Percentiles rank a stretch among this genome's conserved stretches.
Evolutionary conservation across 371 early-diverging fungal species (phyloP).

Genomic region (Zopfochytrium polystomum): DNA sequence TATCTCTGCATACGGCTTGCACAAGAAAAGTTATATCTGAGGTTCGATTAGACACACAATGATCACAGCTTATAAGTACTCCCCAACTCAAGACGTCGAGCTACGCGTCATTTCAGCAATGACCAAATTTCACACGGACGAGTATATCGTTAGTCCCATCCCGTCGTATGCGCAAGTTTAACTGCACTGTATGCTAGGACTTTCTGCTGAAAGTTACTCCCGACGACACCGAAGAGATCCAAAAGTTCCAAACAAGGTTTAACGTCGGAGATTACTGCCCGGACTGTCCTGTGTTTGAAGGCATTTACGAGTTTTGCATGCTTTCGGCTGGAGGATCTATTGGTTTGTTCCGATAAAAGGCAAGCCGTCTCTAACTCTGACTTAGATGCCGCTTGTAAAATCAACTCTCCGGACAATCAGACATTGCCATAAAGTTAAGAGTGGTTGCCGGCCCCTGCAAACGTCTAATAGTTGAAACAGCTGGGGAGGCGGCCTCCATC

Average conservation of each 20-base stretch:
- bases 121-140: slow-evolving; percentile 98
- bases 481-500: too few species aligned
- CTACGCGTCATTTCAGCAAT: slow-evolving; percentile 91
- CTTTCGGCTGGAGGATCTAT: slow-evolving; percentile 62
- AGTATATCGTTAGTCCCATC: too few species aligned
- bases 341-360: slow-evolving; percentile 63
- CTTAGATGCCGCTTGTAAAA: too few species aligned
- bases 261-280: slow-evolving; percentile 88
- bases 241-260: slow-evolving; percentile 65
- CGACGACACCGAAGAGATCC: slow-evolving; percentile 72
- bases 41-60: slow-evolving; percentile 27
- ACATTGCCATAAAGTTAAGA: slow-evolving; percentile 82
- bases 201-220: too few species aligned
- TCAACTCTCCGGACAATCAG: slow-evolving; percentile 57
- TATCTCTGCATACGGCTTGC: slow-evolving; percentile 92
- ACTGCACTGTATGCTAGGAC: too few species aligned
- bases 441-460: slow-evolving; percentile 89
- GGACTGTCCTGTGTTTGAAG: slow-evolving; percentile 97
- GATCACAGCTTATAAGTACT: neutral
- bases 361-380: too few species aligned
- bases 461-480: slow-evolving; percentile 70
- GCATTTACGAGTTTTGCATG: slow-evolving; percentile 93
- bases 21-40: slow-evolving; percentile 91
- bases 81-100: slow-evolving; percentile 70
- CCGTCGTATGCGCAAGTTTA: too few species aligned